Evolutionary conservation across 1,139 yeast species (phyloP), one percentile per base, ranked within the genome.

Genomic region (Geotrichum carabidarum): DNA sequence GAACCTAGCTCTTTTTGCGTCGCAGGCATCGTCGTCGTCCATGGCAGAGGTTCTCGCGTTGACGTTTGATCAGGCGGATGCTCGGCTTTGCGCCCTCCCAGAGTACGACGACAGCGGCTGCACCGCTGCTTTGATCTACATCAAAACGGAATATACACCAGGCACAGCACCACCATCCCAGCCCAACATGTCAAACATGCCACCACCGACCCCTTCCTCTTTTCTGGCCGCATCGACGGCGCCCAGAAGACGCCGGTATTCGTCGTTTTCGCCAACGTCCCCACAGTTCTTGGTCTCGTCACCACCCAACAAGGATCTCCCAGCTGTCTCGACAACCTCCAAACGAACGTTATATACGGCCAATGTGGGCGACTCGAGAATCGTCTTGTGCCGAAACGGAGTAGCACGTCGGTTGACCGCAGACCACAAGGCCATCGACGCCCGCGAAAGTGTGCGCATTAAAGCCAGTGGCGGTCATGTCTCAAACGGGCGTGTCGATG

Each of bases 281-380:
- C 44, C 34, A 7, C 37, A 14, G 8, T 53, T 41, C 11, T 31
- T 9, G 15, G 49, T 58, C 46, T 56, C 58, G 34, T 44, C 57
- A 22, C 57, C 63, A 34, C 61, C 59, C 27, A 45, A 56, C 5
- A 8, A n/a, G 12, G 27, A 27, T 32, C 17, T 18, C 34, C 32
- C 6, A 22, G 3, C 44, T 42, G 14, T 8, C 17, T 12, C 15
- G 2, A n/a, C n/a, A 4, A 12, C 9, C 3, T 11, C 22, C 48
- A 42, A 45, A 27, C 53, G 58, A 22, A 31, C 52, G 17, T 72
- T 89, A 17, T 86, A 85, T 62, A 85, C 95, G 0, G 93, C 95
- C 5, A 88, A 89, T 65, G 96, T 87, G 11, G 96, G 96, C 2
- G 96, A 89, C 68, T 81, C 88, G 62, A 75, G 95, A 59, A 78